Base-by-base conservation (phyloP, 164 flowering plant genomes). In the Vitis rotundifolia region DNA sequence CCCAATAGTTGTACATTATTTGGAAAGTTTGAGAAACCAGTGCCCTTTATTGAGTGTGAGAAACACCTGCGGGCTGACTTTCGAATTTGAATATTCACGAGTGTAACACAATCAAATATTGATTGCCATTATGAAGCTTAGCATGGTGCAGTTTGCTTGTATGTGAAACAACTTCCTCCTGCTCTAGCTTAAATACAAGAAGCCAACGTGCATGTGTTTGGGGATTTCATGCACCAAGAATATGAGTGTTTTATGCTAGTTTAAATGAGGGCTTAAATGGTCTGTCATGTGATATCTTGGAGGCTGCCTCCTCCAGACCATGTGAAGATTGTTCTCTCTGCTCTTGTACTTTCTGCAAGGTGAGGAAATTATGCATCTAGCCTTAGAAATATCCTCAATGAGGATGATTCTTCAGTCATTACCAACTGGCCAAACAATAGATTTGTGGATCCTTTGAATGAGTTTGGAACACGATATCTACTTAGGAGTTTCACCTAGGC, bases 1-100 rank as follows among this genome's bases (percentile, higher is more conserved):
- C 16, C 51, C 51, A n/a, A 62, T 5, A 62, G 65, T 12, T 62
- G 64, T 61, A 61, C 64, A 29, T 15, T 14, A 15, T 19, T n/a
- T 49, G 9, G 47, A 29, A 58, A 19, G 18, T 8, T 12, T n/a
- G n/a, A n/a, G n/a, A n/a, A n/a, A n/a, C n/a, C 1, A 16, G 11
- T 3, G 31, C 3, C 28, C 28, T 62, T 44, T 44, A 29, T n/a
- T 62, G 63, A 28, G 31, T 59, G 47, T 28, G 48, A 59, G 61
- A 13, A 28, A 59, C 10, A 7, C 3, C 11, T 59, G 31, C 13
- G 13, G 8, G 22, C 12, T 26, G 61, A 31, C 29, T 58, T 19
- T 18, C 12, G 16, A 7, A 8, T 18, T 58, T 11, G 16, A 13
- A 13, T 52, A 15, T 52, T 6, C n/a, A 53, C 11, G 56, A 53